Evolutionary conservation across 345 rosid species (phyloP).

Genomic region (Euphorbia lathyris): DNA sequence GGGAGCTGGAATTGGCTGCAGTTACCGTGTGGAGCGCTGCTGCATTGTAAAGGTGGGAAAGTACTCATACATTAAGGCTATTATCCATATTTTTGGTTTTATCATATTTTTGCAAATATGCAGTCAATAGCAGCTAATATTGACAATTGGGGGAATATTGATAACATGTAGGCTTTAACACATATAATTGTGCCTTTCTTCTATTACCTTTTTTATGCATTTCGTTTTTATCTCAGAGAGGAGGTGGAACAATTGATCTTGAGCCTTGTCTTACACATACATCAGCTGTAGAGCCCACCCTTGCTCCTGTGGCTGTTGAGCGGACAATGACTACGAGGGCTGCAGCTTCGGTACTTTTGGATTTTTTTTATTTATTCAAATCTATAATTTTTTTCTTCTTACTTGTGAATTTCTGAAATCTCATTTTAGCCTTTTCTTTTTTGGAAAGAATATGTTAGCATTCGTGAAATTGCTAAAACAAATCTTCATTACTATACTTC

Average conservation of each 20-base stretch:
- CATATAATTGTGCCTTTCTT: background rate
- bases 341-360: conserved; percentile 83
- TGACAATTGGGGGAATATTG: conserved; percentile 1
- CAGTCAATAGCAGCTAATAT: background rate
- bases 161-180: background rate
- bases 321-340: conserved; percentile 99
- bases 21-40: conserved; percentile 91
- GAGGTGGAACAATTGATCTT: conserved; percentile 91
- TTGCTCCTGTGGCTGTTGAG: conserved; percentile 98
- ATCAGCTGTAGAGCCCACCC: conserved; percentile 94
- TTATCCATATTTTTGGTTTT: background rate
- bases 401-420: background rate
- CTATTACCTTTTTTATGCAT: background rate
- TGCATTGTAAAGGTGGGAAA: conserved; percentile 86
- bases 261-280: conserved; percentile 96
- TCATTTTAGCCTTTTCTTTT: background rate
- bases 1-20: conserved; percentile 99
- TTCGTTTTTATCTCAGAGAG: conserved; percentile 55
- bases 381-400: background rate
- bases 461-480: background rate
- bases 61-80: background rate
- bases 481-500: background rate
- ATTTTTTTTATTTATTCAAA: background rate
- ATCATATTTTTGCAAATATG: background rate
- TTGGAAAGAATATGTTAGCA: background rate